Evolutionary conservation across 2,329 filamentous ascomycete species (phyloP).

Genomic region (Fusarium clavum): DNA sequence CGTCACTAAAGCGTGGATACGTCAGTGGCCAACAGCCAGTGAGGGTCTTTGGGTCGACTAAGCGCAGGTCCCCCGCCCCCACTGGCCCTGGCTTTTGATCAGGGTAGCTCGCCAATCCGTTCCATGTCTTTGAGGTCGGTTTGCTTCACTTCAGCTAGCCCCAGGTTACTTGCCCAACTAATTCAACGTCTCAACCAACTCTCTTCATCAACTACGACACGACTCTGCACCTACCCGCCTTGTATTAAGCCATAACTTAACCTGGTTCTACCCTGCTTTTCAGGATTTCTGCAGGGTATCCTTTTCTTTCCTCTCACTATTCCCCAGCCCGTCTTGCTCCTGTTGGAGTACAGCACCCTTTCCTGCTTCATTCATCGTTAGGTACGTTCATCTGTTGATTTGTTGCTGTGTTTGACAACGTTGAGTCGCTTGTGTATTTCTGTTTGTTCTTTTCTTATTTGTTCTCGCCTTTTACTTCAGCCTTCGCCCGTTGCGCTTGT

Average conservation of each 20-base stretch:
- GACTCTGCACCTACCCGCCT: slow-evolving; percentile 24
- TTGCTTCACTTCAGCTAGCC: slow-evolving; percentile 1
- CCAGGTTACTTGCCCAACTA: slow-evolving; percentile 23
- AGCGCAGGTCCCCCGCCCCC: slow-evolving; percentile 38
- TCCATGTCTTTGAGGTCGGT: neutral
- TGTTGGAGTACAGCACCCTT: slow-evolving; percentile 10
- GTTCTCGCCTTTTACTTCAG: neutral
- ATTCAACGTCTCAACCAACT: slow-evolving; percentile 25
- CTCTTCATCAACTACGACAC: slow-evolving; percentile 40
- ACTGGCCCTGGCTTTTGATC: slow-evolving; percentile 23
- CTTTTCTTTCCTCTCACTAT: neutral
- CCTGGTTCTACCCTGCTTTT: slow-evolving; percentile 14
- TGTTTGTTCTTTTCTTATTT: neutral
- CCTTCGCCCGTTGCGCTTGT: slow-evolving; percentile 6
- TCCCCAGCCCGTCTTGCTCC: neutral
- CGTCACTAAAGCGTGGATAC: slow-evolving; percentile 28
- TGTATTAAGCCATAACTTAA: slow-evolving; percentile 19
- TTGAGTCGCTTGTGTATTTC: neutral
- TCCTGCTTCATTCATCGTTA: slow-evolving; percentile 20
- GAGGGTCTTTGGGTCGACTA: slow-evolving; percentile 3
- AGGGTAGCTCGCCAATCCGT: slow-evolving; percentile 14
- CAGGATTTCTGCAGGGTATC: neutral
- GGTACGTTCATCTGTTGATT: slow-evolving; percentile 29
- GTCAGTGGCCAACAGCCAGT: slow-evolving; percentile 37
- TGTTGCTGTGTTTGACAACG: slow-evolving; percentile 9